phyloP scores from a whole-genome alignment of 805 yeast species.

The Yarrowia sp. region DNA sequence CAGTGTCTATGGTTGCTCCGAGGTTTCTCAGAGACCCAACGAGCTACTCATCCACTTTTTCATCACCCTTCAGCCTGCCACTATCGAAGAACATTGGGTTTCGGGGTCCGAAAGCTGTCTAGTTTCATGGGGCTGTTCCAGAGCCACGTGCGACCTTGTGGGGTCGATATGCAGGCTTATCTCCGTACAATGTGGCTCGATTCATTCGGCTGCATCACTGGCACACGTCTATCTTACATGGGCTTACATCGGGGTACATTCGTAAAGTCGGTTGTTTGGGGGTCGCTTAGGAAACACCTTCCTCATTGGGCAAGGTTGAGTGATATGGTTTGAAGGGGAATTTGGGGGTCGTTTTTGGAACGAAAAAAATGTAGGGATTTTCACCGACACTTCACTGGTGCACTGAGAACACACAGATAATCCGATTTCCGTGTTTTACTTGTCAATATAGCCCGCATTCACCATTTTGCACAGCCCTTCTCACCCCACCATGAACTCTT shows the following conservation, averaged over 20 bases:
- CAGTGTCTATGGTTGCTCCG: neutral
- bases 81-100: constrained; percentile 11
- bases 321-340: neutral
- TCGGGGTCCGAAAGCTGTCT: constrained; percentile 3
- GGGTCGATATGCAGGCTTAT: neutral
- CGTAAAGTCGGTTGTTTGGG: neutral
- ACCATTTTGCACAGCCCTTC: too few species aligned
- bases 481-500: neutral
- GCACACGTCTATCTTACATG: neutral
- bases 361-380: neutral
- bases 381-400: too few species aligned
- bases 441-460: too few species aligned
- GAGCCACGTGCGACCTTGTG: neutral
- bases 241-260: constrained; percentile 13
- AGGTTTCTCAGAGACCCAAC: too few species aligned
- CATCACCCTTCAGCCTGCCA: neutral
- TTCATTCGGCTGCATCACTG: neutral
- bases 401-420: too few species aligned
- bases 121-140: too few species aligned
- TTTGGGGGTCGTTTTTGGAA: neutral
- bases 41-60: too few species aligned
- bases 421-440: neutral
- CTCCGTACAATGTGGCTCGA: neutral
- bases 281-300: constrained; percentile 11
- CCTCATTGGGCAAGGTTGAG: constrained; percentile 11